These are phyloP conservation scores for Tylopilus sp. DNA, from an alignment of 1,284 basidiomycete species.

Conservation along the genomic window DNA sequence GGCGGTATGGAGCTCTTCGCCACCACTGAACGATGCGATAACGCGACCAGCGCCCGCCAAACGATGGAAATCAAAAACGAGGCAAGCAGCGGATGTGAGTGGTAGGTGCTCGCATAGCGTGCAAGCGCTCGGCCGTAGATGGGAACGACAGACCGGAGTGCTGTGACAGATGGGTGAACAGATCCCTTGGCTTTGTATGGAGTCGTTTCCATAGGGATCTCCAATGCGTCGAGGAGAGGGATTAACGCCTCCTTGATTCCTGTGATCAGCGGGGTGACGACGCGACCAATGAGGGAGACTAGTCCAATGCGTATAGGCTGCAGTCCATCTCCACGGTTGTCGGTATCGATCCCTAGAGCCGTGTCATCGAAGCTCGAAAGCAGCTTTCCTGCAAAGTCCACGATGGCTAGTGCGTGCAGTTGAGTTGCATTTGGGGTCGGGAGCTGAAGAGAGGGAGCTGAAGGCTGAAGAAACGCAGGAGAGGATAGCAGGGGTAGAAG, in stretches of 20 bases:
- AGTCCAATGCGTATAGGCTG: slow-evolving; percentile 63
- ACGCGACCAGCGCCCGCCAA: slow-evolving; percentile 67
- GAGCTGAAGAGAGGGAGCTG: slow-evolving; percentile 47
- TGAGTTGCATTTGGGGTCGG: slow-evolving; percentile 63
- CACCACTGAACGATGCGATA: slow-evolving; percentile 53
- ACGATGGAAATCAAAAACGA: slow-evolving; percentile 66
- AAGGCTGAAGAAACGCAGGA: slow-evolving; percentile 51
- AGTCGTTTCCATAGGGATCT: slow-evolving; percentile 38
- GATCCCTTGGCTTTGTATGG: slow-evolving; percentile 41
- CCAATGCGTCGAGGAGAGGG: slow-evolving; percentile 59
- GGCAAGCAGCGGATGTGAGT: slow-evolving; percentile 58
- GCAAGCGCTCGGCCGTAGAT: slow-evolving; percentile 55
- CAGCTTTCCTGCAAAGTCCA: slow-evolving; percentile 66
- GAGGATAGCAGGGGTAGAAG: slow-evolving; percentile 65
- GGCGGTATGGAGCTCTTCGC: slow-evolving; percentile 33
- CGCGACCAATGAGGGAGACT: slow-evolving; percentile 59
- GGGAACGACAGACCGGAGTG: slow-evolving; percentile 56
- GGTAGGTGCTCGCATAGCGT: slow-evolving; percentile 51
- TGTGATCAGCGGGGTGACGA: slow-evolving; percentile 59
- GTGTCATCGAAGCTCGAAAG: slow-evolving; percentile 65
- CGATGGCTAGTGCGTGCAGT: slow-evolving; percentile 62
- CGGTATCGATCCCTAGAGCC: slow-evolving; percentile 55
- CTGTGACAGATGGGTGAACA: slow-evolving; percentile 56
- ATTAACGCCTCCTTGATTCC: slow-evolving; percentile 60
- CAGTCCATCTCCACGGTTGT: slow-evolving; percentile 60